Percentiles rank a stretch among this genome's conserved stretches.
Conservation (phyloP, 2,329 filamentous ascomycete species). For the Elsinoe australis region DNA sequence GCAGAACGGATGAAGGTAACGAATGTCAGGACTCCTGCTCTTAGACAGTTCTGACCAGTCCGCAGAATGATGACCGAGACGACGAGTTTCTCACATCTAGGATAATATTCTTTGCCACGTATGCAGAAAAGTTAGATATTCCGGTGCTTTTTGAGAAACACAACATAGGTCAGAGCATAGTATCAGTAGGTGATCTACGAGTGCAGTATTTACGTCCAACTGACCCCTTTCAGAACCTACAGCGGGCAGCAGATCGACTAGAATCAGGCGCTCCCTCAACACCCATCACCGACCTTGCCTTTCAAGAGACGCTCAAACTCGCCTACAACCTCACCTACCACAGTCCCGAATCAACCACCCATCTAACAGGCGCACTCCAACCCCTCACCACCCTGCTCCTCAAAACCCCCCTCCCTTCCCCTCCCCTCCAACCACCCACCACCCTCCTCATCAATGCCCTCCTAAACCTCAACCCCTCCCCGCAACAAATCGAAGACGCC, state of each 20-base stretch:
- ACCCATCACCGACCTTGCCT: slow-evolving; percentile 68
- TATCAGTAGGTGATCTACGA: slow-evolving; percentile 32
- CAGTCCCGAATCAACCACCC: slow-evolving; percentile 52
- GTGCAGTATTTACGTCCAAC: neutral
- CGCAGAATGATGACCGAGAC: slow-evolving; percentile 60
- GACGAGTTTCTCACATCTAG: slow-evolving; percentile 81
- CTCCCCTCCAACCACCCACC: slow-evolving; percentile 65
- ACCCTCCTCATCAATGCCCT: slow-evolving; percentile 70
- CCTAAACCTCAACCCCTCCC: slow-evolving; percentile 58
- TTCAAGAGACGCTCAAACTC: slow-evolving; percentile 77
- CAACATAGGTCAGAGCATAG: slow-evolving; percentile 59
- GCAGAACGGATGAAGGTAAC: slow-evolving; percentile 60
- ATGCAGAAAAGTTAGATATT: slow-evolving; percentile 63
- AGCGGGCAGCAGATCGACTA: slow-evolving; percentile 6
- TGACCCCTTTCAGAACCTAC: slow-evolving; percentile 3
- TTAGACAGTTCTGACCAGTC: neutral
- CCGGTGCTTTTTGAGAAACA: slow-evolving; percentile 57
- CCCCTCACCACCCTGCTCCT: slow-evolving; percentile 63
- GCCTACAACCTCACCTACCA: slow-evolving; percentile 81
- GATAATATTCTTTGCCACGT: slow-evolving; percentile 72
- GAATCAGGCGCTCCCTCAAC: slow-evolving; percentile 2
- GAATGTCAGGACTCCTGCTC: neutral
- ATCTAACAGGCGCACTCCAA: slow-evolving; percentile 61
- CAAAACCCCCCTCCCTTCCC: slow-evolving; percentile 51
- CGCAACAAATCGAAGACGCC: slow-evolving; percentile 36